Conservation (phyloP, 2,329 filamentous ascomycete genomes). For the Lecanicillium sp. region DNA sequence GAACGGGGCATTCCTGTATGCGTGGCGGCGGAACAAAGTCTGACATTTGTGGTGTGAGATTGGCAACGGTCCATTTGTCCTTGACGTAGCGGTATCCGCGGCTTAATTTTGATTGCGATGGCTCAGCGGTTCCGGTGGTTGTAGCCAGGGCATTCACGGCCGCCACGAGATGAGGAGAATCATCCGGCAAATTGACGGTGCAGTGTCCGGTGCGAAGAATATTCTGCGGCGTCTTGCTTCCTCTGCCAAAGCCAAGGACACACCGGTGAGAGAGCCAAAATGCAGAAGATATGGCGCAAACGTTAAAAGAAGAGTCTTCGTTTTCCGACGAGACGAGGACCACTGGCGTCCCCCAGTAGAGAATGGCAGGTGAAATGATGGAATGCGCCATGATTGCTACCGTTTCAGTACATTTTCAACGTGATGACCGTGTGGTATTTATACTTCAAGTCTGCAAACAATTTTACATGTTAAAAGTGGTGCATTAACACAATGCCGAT, state of each 20-base stretch:
- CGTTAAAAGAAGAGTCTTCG: constrained; percentile 31
- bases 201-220: constrained; percentile 32
- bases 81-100: constrained; percentile 26
- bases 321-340: constrained; percentile 31
- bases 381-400: constrained; percentile 2
- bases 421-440: no score
- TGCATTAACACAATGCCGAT: no score
- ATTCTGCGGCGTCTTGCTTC: constrained; percentile 30
- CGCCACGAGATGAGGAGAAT: constrained; percentile 19
- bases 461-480: no score
- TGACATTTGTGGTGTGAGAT: constrained; percentile 25
- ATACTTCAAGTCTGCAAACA: no score
- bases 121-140: constrained; percentile 25
- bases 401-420: no score
- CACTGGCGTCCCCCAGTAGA: constrained; percentile 34
- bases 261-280: constrained; percentile 36
- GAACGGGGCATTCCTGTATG: constrained; percentile 30
- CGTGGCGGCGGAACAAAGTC: constrained; percentile 24
- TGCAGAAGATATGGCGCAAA: constrained; percentile 34
- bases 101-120: constrained; percentile 19
- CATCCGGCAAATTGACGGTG: constrained; percentile 31
- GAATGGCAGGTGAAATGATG: constrained; percentile 28
- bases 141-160: constrained; percentile 28
- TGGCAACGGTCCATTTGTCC: constrained; percentile 28
- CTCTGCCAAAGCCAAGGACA: constrained; percentile 29